These are phyloP conservation scores for Debaryomyces sp. DNA, from an alignment of 1,139 yeast genomes.

Conservation along the genomic window DNA sequence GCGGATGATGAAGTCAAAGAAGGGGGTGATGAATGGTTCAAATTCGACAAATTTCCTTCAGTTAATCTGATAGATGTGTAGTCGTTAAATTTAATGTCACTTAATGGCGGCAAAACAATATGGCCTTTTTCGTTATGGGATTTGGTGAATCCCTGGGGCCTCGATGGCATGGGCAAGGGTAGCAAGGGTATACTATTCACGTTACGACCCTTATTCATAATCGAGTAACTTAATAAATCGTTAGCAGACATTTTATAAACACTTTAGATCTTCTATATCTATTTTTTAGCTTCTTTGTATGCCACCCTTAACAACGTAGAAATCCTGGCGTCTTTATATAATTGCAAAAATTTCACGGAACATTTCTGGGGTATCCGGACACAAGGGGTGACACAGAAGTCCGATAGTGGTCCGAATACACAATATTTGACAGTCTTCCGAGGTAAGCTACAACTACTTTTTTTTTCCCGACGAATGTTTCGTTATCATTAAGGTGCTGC, in stretches of 20 bases:
- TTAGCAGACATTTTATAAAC: constrained; percentile 24
- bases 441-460: background rate
- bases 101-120: constrained; percentile 21
- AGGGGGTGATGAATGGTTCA: constrained; percentile 12
- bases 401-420: constrained; percentile 7
- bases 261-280: background rate
- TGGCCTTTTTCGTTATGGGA: constrained; percentile 10
- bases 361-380: constrained; percentile 11
- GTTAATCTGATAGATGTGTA: constrained; percentile 15
- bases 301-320: background rate
- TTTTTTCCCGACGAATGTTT: background rate
- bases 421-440: background rate
- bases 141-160: constrained; percentile 1
- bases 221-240: constrained; percentile 38
- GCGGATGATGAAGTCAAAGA: constrained; percentile 18
- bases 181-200: constrained; percentile 12
- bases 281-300: background rate
- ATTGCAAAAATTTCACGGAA: constrained; percentile 9
- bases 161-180: constrained; percentile 8
- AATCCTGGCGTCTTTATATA: constrained; percentile 7
- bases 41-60: constrained; percentile 18
- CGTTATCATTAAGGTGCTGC: background rate
- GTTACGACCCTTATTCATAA: constrained; percentile 29
- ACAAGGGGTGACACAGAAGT: constrained; percentile 6
- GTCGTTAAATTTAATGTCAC: constrained; percentile 5